Conservation (phyloP, 345 rosid species). For the Aquilaria yunnanensis region DNA sequence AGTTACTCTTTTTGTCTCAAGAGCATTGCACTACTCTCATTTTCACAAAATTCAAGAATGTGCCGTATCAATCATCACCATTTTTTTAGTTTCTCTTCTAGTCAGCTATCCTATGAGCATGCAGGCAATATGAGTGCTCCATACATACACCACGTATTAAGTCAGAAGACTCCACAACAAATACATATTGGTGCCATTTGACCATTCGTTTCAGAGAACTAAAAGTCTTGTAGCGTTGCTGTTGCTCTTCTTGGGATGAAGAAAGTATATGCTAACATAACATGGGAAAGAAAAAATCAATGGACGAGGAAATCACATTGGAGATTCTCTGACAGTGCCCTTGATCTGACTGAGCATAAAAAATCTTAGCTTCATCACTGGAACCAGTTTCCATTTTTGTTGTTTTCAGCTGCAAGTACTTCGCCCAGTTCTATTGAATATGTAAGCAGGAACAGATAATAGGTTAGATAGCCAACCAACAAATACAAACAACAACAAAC, state of each 20-base stretch:
- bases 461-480: too few relatives aligned
- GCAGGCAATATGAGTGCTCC: too few relatives aligned
- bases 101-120: too few relatives aligned
- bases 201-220: too few relatives aligned
- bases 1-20: neutral
- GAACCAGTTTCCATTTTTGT: constrained; percentile 20
- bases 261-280: neutral
- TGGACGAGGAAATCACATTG: constrained; percentile 25
- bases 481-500: neutral
- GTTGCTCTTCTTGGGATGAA: too few relatives aligned
- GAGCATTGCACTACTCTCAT: too few relatives aligned
- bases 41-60: too few relatives aligned
- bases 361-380: constrained; percentile 30
- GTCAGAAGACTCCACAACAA: too few relatives aligned
- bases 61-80: neutral
- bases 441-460: neutral
- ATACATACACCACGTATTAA: too few relatives aligned
- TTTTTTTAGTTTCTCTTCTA: too few relatives aligned
- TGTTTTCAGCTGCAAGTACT: constrained; percentile 22
- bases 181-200: too few relatives aligned
- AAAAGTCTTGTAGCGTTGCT: too few relatives aligned
- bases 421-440: constrained; percentile 33
- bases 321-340: constrained; percentile 17
- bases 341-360: constrained; percentile 5
- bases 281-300: neutral